Base-by-base conservation (phyloP, 2,329 filamentous ascomycete species). In the Pseudopithomyces chartarum region DNA sequence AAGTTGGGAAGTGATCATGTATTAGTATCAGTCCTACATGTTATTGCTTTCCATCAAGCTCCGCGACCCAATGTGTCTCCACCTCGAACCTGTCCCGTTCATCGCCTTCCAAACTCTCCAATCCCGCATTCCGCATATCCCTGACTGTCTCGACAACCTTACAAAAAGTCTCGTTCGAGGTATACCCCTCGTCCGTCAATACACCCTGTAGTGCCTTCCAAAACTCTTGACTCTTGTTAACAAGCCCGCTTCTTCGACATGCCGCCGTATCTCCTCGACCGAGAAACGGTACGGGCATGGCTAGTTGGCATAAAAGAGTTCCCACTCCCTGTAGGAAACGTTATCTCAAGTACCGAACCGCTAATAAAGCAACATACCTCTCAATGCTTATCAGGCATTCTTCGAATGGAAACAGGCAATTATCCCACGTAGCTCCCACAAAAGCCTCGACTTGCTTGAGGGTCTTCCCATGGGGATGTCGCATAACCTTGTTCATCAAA, bases 361-460 rank as follows among this genome's bases (percentile, higher is more conserved):
- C 42, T 26, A 44, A 15, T 11, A 44, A 22, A 44, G n/a, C 20
- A 55, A 61, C 60, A 50, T 29, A 67, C 66, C 58, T 64, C 42
- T 69, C 57, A 55, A 69, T 57, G 22, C 54, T 45, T 33, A 69
- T 64, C 52, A 70, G 61, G 32, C 64, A 68, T 55, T 66, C 59
- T 54, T 63, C 29, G 26, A 69, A 56, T 3, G 65, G 60, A 48
- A 57, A 66, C 43, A 68, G 60, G 57, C 64, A 58, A 42, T 66
- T 62, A 26, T 68, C 59, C 66, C 61, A 70, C 42, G 61, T 68
- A 56, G 61, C 58, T 47, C 64, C 61, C 55, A 46, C 59, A 64
- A 69, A 70, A 55, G 66, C 62, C 43, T 67, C 64, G n/a, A 69
- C 48, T 49, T 70, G 61, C 58, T 66, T 69, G 19, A 69, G 59